Evolutionary conservation across 441 rosid species (phyloP).

Genomic region (Corymbia calophylla): DNA sequence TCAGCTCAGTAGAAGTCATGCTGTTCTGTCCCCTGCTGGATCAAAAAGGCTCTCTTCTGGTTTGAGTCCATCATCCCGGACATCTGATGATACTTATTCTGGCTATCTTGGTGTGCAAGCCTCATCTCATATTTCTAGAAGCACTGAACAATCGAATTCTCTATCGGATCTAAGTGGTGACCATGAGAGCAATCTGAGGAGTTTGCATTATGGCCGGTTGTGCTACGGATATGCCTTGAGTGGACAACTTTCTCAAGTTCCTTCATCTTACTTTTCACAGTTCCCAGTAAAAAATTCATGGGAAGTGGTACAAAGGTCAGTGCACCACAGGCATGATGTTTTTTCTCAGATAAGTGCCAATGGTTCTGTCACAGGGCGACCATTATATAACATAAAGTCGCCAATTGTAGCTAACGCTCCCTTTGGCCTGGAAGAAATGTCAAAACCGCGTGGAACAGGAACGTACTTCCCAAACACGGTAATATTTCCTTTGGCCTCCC

Average conservation of each 20-base stretch:
- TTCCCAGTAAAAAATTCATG: conserved; percentile 46
- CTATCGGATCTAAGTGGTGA: conserved; percentile 61
- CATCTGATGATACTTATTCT: conserved; percentile 13
- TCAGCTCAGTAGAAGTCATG: conserved; percentile 12
- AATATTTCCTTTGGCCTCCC: conserved; percentile 15
- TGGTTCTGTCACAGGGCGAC: conserved; percentile 32
- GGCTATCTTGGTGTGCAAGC: conserved; percentile 5
- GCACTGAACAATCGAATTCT: conserved; percentile 14
- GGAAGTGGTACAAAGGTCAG: conserved; percentile 43
- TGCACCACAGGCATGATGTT: conserved; percentile 31
- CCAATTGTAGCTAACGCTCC: conserved; percentile 34
- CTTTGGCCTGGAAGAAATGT: conserved; percentile 51
- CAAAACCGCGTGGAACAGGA: conserved; percentile 80
- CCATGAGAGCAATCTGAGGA: conserved; percentile 26
- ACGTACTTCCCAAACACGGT: conserved; percentile 84
- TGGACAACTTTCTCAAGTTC: conserved; percentile 24
- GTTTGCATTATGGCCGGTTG: conserved; percentile 34
- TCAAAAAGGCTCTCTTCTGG: conserved; percentile 21
- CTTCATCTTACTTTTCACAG: conserved; percentile 30
- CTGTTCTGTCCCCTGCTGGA: conserved; percentile 24
- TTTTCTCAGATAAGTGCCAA: conserved; percentile 32
- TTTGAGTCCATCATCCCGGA: conserved; percentile 32
- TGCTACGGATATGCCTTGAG: conserved; percentile 34
- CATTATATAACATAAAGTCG: conserved; percentile 38
- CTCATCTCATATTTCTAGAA: conserved; percentile 10